These are phyloP conservation scores for Exophiala dermatitidis DNA, from an alignment of 2,329 filamentous ascomycete species.

Conservation along the genomic window DNA sequence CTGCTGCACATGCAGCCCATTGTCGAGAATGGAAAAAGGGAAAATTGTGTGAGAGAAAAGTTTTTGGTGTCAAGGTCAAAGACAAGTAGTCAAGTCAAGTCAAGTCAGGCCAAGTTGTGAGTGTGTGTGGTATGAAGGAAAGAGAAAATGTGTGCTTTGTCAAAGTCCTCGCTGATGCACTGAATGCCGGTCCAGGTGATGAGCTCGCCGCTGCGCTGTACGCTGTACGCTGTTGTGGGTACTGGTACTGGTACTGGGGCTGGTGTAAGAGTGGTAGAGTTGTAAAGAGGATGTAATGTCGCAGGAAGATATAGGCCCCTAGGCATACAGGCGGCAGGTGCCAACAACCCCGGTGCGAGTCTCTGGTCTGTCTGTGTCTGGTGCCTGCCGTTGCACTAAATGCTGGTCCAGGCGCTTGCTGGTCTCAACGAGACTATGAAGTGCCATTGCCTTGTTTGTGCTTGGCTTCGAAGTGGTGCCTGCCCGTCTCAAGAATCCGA, in stretches of 20 bases:
- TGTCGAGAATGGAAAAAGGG: background rate
- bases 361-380: background rate
- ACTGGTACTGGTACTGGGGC: too few relatives aligned
- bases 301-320: too few relatives aligned
- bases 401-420: background rate
- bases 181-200: background rate
- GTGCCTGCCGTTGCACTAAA: background rate
- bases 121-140: too few relatives aligned
- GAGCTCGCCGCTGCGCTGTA: background rate
- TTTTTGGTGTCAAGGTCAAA: too few relatives aligned
- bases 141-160: background rate
- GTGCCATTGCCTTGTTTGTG: too few relatives aligned
- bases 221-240: too few relatives aligned
- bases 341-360: background rate
- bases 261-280: too few relatives aligned
- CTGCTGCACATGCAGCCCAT: constrained; percentile 2
- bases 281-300: too few relatives aligned
- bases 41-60: background rate
- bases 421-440: too few relatives aligned
- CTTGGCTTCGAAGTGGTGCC: background rate
- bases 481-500: background rate
- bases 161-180: background rate
- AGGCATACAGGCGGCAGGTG: too few relatives aligned
- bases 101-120: too few relatives aligned
- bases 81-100: too few relatives aligned